These are phyloP conservation scores for Petasospora rhodanensis DNA, from an alignment of 1,139 yeast genomes.

Conservation along the genomic window DNA sequence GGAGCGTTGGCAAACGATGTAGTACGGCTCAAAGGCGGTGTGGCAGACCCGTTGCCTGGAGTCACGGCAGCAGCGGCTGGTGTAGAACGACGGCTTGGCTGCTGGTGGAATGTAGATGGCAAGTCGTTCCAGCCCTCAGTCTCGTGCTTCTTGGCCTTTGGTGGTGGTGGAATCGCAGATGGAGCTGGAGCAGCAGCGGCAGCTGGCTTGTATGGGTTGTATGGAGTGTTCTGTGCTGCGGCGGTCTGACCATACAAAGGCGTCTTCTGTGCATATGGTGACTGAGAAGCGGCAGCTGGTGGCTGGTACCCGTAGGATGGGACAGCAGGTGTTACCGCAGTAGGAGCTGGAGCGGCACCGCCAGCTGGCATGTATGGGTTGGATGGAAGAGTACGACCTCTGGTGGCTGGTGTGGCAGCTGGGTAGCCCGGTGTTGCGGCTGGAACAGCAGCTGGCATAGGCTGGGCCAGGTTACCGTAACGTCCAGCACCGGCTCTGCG, in stretches of 20 bases:
- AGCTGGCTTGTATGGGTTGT: constrained; percentile 15
- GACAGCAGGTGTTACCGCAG: constrained; percentile 7
- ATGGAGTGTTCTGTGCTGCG: constrained; percentile 9
- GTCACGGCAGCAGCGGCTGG: constrained; percentile 32
- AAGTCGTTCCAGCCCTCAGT: constrained; percentile 94
- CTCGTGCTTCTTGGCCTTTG: constrained; percentile 46
- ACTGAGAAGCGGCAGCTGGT: constrained; percentile 8
- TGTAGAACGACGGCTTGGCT: constrained; percentile 48
- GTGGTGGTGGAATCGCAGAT: constrained; percentile 30
- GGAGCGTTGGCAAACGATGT: constrained; percentile 24
- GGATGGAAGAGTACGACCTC: constrained; percentile 11
- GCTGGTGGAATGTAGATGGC: constrained; percentile 61
- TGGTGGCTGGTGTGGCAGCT: constrained; percentile 1
- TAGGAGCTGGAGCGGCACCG: constrained; percentile 11
- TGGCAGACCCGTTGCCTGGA: constrained; percentile 13
- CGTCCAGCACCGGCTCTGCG: constrained; percentile 11
- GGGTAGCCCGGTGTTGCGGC: neutral
- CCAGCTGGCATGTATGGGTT: constrained; percentile 8
- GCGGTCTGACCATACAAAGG: constrained; percentile 16
- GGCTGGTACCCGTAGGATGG: constrained; percentile 13
- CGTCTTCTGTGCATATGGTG: constrained; percentile 12
- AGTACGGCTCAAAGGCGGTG: constrained; percentile 21
- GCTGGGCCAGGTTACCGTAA: constrained; percentile 15
- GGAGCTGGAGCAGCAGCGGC: constrained; percentile 14
- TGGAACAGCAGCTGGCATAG: constrained; percentile 1